Conservation (phyloP, 805 yeast genomes). For the Hanseniaspora singularis region DNA sequence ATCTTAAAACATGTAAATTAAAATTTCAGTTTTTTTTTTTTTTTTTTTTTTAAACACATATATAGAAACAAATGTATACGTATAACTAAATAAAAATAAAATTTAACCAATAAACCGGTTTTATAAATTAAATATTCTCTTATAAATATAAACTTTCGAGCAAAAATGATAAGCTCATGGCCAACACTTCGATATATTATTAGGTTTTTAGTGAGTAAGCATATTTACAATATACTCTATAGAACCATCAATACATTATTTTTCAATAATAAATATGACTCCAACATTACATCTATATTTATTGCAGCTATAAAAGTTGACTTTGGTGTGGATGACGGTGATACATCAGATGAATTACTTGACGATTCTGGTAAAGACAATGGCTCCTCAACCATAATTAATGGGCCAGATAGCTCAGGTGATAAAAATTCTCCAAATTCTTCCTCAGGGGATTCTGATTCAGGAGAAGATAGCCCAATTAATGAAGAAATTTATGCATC, state of each 20-base stretch:
- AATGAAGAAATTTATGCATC: conserved; percentile 92
- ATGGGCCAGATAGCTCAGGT: not conserved
- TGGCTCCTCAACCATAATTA: not conserved
- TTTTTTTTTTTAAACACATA: too few relatives aligned
- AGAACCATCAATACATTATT: conserved; percentile 4
- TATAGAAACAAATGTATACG: too few relatives aligned
- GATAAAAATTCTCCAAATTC: conserved; percentile 22
- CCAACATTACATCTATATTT: not conserved
- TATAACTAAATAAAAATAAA: too few relatives aligned
- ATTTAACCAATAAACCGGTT: too few relatives aligned
- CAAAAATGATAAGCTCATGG: not conserved
- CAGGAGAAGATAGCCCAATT: conserved; percentile 55
- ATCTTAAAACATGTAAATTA: too few relatives aligned
- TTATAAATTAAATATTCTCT: not conserved
- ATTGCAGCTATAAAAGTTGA: conserved; percentile 13
- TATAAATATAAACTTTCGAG: not conserved
- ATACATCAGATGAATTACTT: conserved; percentile 6
- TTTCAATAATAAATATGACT: conserved; percentile 1
- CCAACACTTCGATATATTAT: conserved; percentile 6
- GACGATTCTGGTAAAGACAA: not conserved
- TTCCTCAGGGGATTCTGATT: conserved; percentile 44
- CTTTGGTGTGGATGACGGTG: conserved; percentile 12
- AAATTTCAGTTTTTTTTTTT: too few relatives aligned
- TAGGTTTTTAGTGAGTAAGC: not conserved
- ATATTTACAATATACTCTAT: conserved; percentile 5